Evolutionary conservation across 176 grass and related monocot species (phyloP).

Genomic region (Microstegium vimineum): DNA sequence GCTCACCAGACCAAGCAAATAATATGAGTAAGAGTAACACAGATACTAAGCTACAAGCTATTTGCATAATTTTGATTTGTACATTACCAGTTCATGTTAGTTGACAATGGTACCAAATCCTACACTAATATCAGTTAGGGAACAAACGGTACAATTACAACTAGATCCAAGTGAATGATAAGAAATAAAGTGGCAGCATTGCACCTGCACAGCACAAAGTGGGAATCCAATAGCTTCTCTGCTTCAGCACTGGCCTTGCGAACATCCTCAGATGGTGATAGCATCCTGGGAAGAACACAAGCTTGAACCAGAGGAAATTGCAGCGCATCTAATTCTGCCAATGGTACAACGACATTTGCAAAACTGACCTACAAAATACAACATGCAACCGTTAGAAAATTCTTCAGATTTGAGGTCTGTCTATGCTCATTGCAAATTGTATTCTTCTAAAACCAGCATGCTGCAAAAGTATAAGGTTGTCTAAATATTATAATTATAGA

Average conservation of each 20-base stretch:
- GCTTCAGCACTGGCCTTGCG: conserved; percentile 69
- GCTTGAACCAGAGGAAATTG: conserved; percentile 90
- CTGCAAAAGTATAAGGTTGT: not conserved
- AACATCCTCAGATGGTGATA: conserved; percentile 67
- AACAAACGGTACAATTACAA: not conserved
- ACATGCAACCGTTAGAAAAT: not conserved
- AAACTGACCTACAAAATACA: conserved; percentile 59
- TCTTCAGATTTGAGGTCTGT: not conserved
- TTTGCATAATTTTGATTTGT: not conserved
- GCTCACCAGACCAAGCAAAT: not conserved
- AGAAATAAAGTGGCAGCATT: conserved; percentile 32
- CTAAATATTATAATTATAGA: not conserved
- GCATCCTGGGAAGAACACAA: conserved; percentile 77
- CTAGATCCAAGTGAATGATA: conserved; percentile 6
- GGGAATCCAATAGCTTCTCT: conserved; percentile 73
- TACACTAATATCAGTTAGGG: not conserved
- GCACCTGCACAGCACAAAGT: conserved; percentile 77
- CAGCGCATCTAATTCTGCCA: conserved; percentile 83
- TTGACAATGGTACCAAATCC: not conserved
- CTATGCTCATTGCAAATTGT: not conserved
- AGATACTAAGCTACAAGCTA: conserved; percentile 6
- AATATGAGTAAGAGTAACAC: not conserved
- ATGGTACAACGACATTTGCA: conserved; percentile 59
- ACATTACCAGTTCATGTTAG: not conserved
- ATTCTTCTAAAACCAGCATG: not conserved